These are phyloP conservation scores for Thelonectria blattea DNA, from an alignment of 2,329 filamentous ascomycete genomes.

Conservation along the genomic window DNA sequence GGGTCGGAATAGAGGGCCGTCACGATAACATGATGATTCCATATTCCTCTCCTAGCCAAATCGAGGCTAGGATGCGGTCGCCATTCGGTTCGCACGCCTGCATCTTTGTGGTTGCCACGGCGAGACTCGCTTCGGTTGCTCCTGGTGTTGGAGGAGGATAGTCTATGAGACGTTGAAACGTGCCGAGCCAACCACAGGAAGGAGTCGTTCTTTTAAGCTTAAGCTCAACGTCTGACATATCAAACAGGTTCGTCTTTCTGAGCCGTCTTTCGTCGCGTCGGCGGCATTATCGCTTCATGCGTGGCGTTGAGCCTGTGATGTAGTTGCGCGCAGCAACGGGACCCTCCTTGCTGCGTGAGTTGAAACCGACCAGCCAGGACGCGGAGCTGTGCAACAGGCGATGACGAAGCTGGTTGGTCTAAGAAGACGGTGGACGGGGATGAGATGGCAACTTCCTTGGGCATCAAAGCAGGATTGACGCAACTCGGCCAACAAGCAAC, in stretches of 20 bases:
- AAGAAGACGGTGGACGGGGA: background rate
- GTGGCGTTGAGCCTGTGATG: background rate
- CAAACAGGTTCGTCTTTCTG: background rate
- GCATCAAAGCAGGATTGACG: background rate
- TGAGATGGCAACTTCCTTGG: background rate
- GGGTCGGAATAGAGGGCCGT: conserved; percentile 4
- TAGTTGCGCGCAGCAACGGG: background rate
- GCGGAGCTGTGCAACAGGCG: background rate
- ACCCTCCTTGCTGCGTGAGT: background rate
- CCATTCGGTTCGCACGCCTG: background rate
- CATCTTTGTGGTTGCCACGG: conserved; percentile 1
- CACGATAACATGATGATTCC: conserved; percentile 21
- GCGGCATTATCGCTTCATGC: background rate
- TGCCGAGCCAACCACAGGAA: background rate
- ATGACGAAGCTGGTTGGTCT: background rate
- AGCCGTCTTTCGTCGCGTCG: background rate
- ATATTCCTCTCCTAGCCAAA: conserved; percentile 8
- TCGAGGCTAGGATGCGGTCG: conserved; percentile 2
- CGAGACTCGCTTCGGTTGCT: background rate
- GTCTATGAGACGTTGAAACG: background rate
- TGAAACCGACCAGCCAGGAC: background rate
- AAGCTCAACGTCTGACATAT: background rate
- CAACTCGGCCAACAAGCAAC: background rate
- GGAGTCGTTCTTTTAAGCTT: background rate
- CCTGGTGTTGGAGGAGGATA: background rate